Percentiles rank a stretch among this genome's conserved stretches.
These are phyloP conservation scores for Oryza longistaminata DNA, from an alignment of 176 grass and related monocot species.

Conservation along the genomic window DNA sequence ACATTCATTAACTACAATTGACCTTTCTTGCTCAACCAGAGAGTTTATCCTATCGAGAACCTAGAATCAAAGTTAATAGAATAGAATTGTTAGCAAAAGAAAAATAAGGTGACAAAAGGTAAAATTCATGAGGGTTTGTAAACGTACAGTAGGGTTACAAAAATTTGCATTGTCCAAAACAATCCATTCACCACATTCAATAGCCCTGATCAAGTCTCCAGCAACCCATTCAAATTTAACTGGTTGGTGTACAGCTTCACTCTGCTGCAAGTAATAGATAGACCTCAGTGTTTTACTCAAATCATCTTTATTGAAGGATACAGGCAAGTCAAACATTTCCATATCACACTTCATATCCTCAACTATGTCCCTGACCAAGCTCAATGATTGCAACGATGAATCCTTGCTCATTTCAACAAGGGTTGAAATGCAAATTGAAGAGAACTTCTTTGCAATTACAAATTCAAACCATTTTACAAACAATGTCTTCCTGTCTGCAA, in stretches of 20 bases:
- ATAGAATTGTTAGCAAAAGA: conserved; percentile 31
- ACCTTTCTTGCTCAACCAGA: conserved; percentile 86
- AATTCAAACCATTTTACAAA: conserved; percentile 88
- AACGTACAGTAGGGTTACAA: conserved; percentile 87
- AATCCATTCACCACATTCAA: conserved; percentile 87
- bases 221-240: conserved; percentile 90
- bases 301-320: conserved; percentile 59
- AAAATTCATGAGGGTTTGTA: conserved; percentile 22
- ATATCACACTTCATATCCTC: conserved; percentile 68
- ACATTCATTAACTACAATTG: conserved; percentile 91
- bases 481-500: conserved; percentile 64
- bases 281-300: conserved; percentile 58
- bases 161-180: conserved; percentile 97
- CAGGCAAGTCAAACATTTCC: conserved; percentile 55
- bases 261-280: conserved; percentile 57
- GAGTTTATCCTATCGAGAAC: conserved; percentile 98
- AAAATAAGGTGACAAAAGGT: conserved; percentile 17
- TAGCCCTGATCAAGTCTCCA: conserved; percentile 79
- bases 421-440: conserved; percentile 35
- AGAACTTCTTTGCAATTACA: conserved; percentile 56
- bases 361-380: conserved; percentile 66
- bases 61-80: conserved; percentile 48
- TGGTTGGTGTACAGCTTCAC: conserved; percentile 51
- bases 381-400: conserved; percentile 49
- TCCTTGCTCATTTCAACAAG: conserved; percentile 47